phyloP scores from a whole-genome alignment of 148 eudicot species.

The Camellia granthamiana region DNA sequence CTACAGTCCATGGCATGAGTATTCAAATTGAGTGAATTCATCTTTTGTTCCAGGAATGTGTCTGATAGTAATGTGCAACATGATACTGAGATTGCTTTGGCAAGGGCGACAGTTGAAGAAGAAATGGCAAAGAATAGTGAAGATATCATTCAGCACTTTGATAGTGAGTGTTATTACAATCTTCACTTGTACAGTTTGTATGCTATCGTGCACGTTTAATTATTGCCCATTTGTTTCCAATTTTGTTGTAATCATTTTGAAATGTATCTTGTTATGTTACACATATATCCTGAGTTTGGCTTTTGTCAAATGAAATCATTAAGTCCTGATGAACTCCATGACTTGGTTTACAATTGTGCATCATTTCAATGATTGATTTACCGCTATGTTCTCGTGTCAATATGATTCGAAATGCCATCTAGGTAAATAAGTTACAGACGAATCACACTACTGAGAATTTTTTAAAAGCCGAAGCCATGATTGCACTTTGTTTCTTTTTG shows the following conservation, averaged over 20 bases:
- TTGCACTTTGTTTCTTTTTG: too few species aligned
- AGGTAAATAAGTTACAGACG: background rate
- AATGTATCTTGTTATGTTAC: background rate
- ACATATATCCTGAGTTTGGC: background rate
- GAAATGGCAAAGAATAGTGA: conserved; percentile 56
- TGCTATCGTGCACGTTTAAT: background rate
- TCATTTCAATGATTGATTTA: background rate
- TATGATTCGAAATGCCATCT: background rate
- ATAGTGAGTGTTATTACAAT: conserved; percentile 41
- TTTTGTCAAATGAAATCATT: background rate
- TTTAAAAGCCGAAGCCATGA: too few species aligned
- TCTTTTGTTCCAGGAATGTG: conserved; percentile 42
- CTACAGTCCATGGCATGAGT: background rate
- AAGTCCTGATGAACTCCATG: background rate
- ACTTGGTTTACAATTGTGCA: background rate
- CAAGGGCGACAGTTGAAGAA: conserved; percentile 59
- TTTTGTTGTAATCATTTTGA: background rate
- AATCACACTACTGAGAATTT: too few species aligned
- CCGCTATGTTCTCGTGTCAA: background rate
- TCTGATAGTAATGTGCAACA: conserved; percentile 59
- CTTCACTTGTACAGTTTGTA: conserved; percentile 2
- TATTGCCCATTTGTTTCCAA: background rate
- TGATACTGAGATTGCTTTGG: conserved; percentile 57
- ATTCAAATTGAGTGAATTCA: background rate
- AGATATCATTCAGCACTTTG: conserved; percentile 46